These are phyloP conservation scores for Kwoniella shivajii DNA, from an alignment of 1,284 basidiomycete species.

Conservation along the genomic window DNA sequence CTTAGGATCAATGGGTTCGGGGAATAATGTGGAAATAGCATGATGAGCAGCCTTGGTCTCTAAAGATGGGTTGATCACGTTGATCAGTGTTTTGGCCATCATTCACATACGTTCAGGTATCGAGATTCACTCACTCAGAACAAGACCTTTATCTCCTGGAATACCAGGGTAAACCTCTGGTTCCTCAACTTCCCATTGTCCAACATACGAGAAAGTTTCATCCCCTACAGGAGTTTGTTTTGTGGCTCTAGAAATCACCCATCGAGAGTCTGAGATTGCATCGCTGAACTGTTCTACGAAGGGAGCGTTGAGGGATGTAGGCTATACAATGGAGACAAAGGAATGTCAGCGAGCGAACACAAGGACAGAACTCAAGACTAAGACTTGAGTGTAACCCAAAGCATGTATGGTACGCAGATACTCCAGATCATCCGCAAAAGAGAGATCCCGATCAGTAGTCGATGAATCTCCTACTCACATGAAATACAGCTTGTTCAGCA, in stretches of 20 bases:
- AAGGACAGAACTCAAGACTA: too few species aligned
- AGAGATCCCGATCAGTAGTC: background rate
- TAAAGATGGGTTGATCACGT: slow-evolving; percentile 14
- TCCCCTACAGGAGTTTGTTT: slow-evolving; percentile 93
- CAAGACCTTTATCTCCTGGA: slow-evolving; percentile 82
- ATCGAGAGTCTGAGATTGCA: slow-evolving; percentile 70
- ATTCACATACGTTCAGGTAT: background rate
- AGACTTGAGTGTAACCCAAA: too few species aligned
- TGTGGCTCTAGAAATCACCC: slow-evolving; percentile 95
- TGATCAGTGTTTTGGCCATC: background rate
- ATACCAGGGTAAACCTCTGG: slow-evolving; percentile 69
- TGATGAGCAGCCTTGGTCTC: slow-evolving; percentile 63
- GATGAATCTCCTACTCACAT: slow-evolving; percentile 30
- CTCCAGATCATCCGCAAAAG: background rate
- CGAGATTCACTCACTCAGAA: slow-evolving; percentile 63
- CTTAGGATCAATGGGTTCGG: slow-evolving; percentile 72
- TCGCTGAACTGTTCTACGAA: slow-evolving; percentile 97
- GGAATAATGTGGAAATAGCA: slow-evolving; percentile 93
- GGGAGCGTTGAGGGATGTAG: slow-evolving; percentile 80
- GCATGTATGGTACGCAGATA: too few species aligned
- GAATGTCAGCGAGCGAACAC: slow-evolving; percentile 13
- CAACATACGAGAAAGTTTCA: slow-evolving; percentile 95
- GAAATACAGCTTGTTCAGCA: slow-evolving; percentile 44
- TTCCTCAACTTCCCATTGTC: slow-evolving; percentile 95
- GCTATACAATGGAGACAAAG: slow-evolving; percentile 56